Conservation (phyloP, 805 yeast genomes). For the Starmera dryadoides region DNA sequence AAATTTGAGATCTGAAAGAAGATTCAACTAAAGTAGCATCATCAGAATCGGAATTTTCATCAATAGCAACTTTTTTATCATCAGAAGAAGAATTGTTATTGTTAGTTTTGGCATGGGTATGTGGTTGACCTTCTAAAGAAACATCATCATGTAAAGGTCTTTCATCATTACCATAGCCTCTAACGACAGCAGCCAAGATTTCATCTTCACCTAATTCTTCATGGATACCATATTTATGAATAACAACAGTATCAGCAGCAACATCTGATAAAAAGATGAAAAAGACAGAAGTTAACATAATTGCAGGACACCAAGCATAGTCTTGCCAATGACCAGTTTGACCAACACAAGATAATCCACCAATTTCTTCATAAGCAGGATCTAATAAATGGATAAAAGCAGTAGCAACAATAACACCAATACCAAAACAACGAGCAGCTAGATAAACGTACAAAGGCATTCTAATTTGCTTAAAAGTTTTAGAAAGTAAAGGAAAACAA, state of each 20-base stretch:
- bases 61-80: background rate
- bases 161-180: slow-evolving; percentile 5
- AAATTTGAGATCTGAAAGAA: slow-evolving; percentile 21
- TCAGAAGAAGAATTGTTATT: background rate
- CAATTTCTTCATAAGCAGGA: slow-evolving; percentile 36
- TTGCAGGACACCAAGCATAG: slow-evolving; percentile 42
- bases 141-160: background rate
- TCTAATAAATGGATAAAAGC: slow-evolving; percentile 62
- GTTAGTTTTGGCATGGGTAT: background rate
- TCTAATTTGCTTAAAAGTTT: slow-evolving; percentile 29
- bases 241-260: slow-evolving; percentile 31
- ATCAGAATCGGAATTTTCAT: background rate
- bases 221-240: slow-evolving; percentile 23
- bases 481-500: slow-evolving; percentile 37
- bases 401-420: slow-evolving; percentile 74
- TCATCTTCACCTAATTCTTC: slow-evolving; percentile 16
- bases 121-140: background rate
- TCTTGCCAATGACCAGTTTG: slow-evolving; percentile 34
- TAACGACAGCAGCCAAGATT: slow-evolving; percentile 10
- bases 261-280: slow-evolving; percentile 35
- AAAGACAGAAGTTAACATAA: slow-evolving; percentile 32
- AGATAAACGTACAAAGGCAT: slow-evolving; percentile 30
- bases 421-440: slow-evolving; percentile 46
- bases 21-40: background rate
- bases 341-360: slow-evolving; percentile 32